Percentiles rank a stretch among this genome's conserved stretches.
phyloP scores from a whole-genome alignment of 495 filamentous ascomycete species.

The Penicillium longicatenatum region DNA sequence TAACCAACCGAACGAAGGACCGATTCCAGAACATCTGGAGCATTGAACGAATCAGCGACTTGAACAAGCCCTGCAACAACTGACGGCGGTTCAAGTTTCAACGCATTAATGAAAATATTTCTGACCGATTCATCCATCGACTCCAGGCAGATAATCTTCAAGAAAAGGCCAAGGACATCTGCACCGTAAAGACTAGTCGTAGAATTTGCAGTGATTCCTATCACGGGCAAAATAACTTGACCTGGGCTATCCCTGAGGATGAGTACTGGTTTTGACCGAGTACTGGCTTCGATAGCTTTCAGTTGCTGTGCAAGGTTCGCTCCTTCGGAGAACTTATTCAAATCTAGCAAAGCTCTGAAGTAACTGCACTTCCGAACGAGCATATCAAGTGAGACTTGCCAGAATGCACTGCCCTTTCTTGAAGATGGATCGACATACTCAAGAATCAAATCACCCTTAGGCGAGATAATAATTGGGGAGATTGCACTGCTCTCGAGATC shows the following conservation, averaged over 20 bases:
- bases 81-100: conserved; percentile 31
- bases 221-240: conserved; percentile 25
- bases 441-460: conserved; percentile 39
- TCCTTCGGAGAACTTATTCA: conserved; percentile 51
- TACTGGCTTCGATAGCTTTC: neutral
- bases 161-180: conserved; percentile 42
- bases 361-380: conserved; percentile 43
- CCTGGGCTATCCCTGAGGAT: neutral
- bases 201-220: conserved; percentile 28
- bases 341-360: conserved; percentile 49
- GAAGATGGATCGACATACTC: conserved; percentile 31
- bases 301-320: conserved; percentile 32
- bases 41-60: conserved; percentile 43
- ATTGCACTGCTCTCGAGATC: neutral
- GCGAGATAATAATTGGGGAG: conserved; percentile 24
- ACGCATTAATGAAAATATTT: conserved; percentile 23
- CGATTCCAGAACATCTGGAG: conserved; percentile 5
- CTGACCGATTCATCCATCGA: conserved; percentile 26
- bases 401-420: conserved; percentile 18
- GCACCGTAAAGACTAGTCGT: conserved; percentile 29
- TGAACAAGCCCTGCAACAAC: conserved; percentile 37
- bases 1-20: conserved; percentile 1
- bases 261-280: neutral
- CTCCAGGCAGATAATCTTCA: conserved; percentile 35
- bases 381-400: conserved; percentile 38